These are phyloP conservation scores for Lachancea waltii DNA, from an alignment of 805 yeast species.

Conservation along the genomic window DNA sequence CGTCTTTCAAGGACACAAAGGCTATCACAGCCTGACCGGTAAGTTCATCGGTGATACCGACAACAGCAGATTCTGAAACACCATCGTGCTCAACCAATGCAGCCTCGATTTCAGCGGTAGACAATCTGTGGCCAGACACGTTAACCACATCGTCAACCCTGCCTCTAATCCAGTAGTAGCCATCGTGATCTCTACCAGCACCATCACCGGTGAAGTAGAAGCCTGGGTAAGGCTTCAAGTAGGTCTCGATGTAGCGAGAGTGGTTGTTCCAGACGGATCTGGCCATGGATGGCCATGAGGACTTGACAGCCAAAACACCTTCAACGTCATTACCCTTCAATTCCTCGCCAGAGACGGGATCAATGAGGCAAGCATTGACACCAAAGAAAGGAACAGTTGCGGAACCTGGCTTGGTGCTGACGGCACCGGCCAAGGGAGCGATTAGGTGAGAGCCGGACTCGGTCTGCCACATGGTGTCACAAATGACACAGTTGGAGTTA, in stretches of 20 bases:
- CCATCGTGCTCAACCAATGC: conserved; percentile 71
- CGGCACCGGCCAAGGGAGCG: conserved; percentile 90
- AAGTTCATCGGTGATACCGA: conserved; percentile 88
- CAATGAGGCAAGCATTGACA: conserved; percentile 81
- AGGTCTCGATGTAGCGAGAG: conserved; percentile 80
- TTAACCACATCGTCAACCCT: conserved; percentile 98
- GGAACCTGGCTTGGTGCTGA: conserved; percentile 95
- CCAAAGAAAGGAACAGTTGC: conserved; percentile 97
- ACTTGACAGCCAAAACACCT: conserved; percentile 87
- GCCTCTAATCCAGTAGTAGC: conserved; percentile 96
- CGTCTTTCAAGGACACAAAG: conserved; percentile 74
- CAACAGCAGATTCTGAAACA: conserved; percentile 95
- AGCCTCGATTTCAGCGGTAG: conserved; percentile 98
- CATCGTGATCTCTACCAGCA: conserved; percentile 95
- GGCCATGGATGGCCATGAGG: conserved; percentile 98
- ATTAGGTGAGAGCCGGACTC: conserved; percentile 95
- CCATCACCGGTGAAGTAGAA: conserved; percentile 97
- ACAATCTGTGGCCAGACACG: conserved; percentile 93
- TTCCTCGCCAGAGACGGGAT: conserved; percentile 87
- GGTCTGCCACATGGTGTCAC: conserved; percentile 98
- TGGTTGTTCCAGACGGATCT: conserved; percentile 92
- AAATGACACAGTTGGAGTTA: conserved; percentile 78
- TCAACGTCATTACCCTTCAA: conserved; percentile 84
- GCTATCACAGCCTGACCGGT: conserved; percentile 98
- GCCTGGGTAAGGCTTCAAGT: conserved; percentile 88